Base-by-base conservation (phyloP, 805 yeast species). In the Maudiozyma saulgeensis region DNA sequence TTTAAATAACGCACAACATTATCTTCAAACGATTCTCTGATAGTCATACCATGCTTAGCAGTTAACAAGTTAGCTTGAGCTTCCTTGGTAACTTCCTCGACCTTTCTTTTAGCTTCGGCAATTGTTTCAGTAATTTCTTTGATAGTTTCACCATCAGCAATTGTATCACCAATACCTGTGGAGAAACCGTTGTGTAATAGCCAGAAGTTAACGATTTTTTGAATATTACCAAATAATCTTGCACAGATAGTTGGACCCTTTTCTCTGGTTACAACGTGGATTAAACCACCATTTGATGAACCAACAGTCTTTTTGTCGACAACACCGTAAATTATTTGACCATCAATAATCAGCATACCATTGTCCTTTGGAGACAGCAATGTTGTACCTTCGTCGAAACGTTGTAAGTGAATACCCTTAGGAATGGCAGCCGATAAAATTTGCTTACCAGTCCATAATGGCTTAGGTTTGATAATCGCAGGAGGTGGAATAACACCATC, bases 31-130 rank as follows among this genome's bases (percentile, higher is more conserved):
- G 98, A 89, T 69, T 93, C 99, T 72, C 99, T 84, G 58, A 93
- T 76, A 2, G 99, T 93, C 99, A 93, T 93, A 84, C 99, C 99
- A 31, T 97, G 98, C 66, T 93, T 97, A 31, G 97, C 96, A 41
- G 88, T 87, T 57, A 93, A 74, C 52, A 76, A 75, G 63, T 93
- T 91, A 43, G 79, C 82, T 67, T 93, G 98, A 2, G 98, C 99
- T 63, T 88, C 96, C 58, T 79, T 71, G 52, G 93, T 91, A 48
- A 91, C 91, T 60, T 86, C 93, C 65, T 91, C 97, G 39, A 93
- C 99, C 72, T 91, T 88, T 43, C 78, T 79, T 68, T 95, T 95
- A 15, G 99, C 99, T 53, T 82, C 87, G 46, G 87, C 82, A 68
- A 93, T 93, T 3, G 98, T 91, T 51, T 84, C 83, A 1, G 98